Evolutionary conservation across 176 grass and related monocot species (phyloP), one percentile per base, ranked within the genome.

Genomic region (Avena eriantha): DNA sequence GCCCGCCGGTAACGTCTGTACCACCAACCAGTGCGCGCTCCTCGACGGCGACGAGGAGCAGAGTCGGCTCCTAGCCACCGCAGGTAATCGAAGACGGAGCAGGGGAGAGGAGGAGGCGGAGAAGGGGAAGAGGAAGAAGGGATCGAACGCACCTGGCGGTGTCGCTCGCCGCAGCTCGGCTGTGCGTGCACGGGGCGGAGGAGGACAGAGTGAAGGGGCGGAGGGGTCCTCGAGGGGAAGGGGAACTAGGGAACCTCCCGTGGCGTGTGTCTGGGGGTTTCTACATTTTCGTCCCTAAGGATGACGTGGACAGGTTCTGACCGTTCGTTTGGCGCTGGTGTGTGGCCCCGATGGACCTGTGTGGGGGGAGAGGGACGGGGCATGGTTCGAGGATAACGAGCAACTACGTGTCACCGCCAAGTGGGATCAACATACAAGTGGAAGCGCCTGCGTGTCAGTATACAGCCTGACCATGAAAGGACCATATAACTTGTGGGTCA

Each of bases 61-160:
- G 24, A 53, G 33, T 19, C 47, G 15, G 13, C 61, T 65, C 12
- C 61, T 31, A 10, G 26, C 15, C 6, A 24, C 13, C 46, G 72
- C 45, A 10, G 11, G 73, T 29, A 76, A 53, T 10, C 15, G 73
- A 14, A 51, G 73, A 18, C 15, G 8, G 4, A 10, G 16, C 73
- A 12, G 29, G 11, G 22, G 13, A 12, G 29, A 5, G 22, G 13
- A 26, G 46, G 7, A 13, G 23, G 33, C 29, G 33, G 72, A 31
- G 23, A 24, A 50, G 22, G 13, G 9, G 15, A 15, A 18, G 70
- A 26, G 16, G 26, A 3, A 21, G 67, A 18, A 12, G 74, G 74
- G 17, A 11, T 26, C 49, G 74, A 77, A 21, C 74, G 74, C 48
- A 77, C 74, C 74, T 77, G 33, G 15, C 74, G 74, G 49, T 51